Evolutionary conservation across 108 stramenopile species (phyloP).

Genomic region (Skeletonema menzelii): DNA sequence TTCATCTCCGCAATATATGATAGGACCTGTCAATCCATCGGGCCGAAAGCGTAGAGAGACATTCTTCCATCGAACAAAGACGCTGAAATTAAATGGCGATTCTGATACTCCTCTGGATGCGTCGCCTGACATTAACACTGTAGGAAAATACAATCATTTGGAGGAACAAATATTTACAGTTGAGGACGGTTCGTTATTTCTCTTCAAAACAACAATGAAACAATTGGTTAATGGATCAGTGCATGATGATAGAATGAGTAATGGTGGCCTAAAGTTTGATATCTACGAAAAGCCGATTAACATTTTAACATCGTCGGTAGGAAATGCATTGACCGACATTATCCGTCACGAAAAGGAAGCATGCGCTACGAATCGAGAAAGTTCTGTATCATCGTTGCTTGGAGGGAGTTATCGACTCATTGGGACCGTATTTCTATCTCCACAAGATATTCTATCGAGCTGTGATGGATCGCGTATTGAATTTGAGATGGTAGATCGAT

Average conservation of each 20-base stretch:
- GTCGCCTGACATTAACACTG: background rate
- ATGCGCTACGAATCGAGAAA: conserved; percentile 15
- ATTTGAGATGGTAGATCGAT: conserved; percentile 44
- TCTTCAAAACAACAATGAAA: conserved; percentile 34
- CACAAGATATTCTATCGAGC: conserved; percentile 42
- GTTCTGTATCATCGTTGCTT: background rate
- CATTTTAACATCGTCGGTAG: conserved; percentile 17
- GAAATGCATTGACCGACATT: conserved; percentile 7
- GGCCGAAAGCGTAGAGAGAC: conserved; percentile 9
- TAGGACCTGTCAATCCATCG: conserved; percentile 16
- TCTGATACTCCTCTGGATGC: background rate
- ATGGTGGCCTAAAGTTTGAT: conserved; percentile 41
- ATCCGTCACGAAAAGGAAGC: conserved; percentile 25
- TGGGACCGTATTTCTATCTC: conserved; percentile 49
- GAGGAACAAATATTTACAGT: conserved; percentile 35
- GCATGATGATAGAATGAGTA: background rate
- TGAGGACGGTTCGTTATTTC: conserved; percentile 30
- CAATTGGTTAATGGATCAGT: conserved; percentile 22
- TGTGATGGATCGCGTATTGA: conserved; percentile 65
- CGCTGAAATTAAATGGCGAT: conserved; percentile 4
- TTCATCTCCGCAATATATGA: conserved; percentile 51
- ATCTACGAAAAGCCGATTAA: conserved; percentile 37
- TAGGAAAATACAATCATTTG: background rate
- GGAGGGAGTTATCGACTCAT: conserved; percentile 33
- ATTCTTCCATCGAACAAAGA: conserved; percentile 33